These are phyloP conservation scores for Amaranthus hypochondriacus DNA, from an alignment of 148 eudicot species.

Conservation along the genomic window DNA sequence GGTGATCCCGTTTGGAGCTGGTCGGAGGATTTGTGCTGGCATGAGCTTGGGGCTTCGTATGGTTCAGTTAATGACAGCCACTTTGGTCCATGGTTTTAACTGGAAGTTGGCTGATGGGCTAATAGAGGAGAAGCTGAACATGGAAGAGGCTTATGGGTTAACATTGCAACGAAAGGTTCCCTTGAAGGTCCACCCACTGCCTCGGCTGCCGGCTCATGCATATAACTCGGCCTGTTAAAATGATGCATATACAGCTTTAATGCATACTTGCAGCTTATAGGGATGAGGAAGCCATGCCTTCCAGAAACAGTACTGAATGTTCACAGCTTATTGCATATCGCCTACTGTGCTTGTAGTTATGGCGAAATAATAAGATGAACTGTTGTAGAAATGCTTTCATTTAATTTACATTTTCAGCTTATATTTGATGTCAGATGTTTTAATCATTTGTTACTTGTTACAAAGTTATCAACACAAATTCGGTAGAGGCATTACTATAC, in stretches of 20 bases:
- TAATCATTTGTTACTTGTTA: too few relatives aligned
- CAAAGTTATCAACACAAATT: too few relatives aligned
- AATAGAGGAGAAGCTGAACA: constrained; percentile 46
- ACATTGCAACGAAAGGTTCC: constrained; percentile 78
- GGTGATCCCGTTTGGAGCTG: constrained; percentile 92
- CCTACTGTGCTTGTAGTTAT: background rate
- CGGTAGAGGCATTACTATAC: too few relatives aligned
- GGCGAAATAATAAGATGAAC: background rate
- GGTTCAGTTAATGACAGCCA: constrained; percentile 78
- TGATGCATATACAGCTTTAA: background rate
- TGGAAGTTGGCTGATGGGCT: constrained; percentile 54
- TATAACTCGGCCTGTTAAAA: constrained; percentile 6
- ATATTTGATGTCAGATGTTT: too few relatives aligned
- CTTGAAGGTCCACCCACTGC: constrained; percentile 60
- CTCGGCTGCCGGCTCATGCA: constrained; percentile 42
- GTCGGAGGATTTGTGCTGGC: constrained; percentile 86
- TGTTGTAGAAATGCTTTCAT: background rate
- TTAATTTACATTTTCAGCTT: background rate
- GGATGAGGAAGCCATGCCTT: background rate
- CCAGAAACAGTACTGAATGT: background rate
- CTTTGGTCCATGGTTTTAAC: constrained; percentile 57
- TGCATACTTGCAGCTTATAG: background rate
- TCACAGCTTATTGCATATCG: background rate
- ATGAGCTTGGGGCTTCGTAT: constrained; percentile 73
- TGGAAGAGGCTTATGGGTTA: constrained; percentile 93